Conservation (phyloP, 441 rosid species). For the Brassica hybrid region DNA sequence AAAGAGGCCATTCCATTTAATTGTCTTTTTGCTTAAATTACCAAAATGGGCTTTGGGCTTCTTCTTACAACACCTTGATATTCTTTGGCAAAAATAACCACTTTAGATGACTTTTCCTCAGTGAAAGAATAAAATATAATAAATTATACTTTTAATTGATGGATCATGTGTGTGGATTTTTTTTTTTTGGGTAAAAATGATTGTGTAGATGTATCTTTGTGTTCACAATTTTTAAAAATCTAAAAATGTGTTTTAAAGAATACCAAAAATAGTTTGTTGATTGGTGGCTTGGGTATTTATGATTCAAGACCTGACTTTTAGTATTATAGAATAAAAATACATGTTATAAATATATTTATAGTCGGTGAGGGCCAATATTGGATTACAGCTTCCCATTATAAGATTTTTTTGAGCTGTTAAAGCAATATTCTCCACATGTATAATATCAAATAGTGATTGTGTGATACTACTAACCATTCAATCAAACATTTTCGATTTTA, state of each 20-base stretch:
- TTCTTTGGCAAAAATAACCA: neutral
- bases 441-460: constrained; percentile 10
- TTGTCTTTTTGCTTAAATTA: constrained; percentile 31
- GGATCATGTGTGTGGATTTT: no score
- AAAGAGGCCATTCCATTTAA: constrained; percentile 30
- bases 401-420: constrained; percentile 32
- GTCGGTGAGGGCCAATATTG: constrained; percentile 25
- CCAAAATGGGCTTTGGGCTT: constrained; percentile 35
- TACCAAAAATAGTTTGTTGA: neutral
- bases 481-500: neutral
- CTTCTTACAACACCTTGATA: neutral
- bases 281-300: constrained; percentile 1
- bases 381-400: constrained; percentile 25
- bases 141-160: no score
- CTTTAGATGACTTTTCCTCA: neutral
- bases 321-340: neutral
- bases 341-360: neutral
- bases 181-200: no score
- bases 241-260: neutral
- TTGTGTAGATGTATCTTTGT: no score
- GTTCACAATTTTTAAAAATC: neutral
- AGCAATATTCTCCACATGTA: constrained; percentile 26
- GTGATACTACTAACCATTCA: constrained; percentile 19
- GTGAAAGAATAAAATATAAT: neutral
- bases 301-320: constrained; percentile 4